Percentiles rank a stretch among this genome's conserved stretches.
phyloP scores from a whole-genome alignment of 345 rosid genomes.

The Corchorus capsularis region DNA sequence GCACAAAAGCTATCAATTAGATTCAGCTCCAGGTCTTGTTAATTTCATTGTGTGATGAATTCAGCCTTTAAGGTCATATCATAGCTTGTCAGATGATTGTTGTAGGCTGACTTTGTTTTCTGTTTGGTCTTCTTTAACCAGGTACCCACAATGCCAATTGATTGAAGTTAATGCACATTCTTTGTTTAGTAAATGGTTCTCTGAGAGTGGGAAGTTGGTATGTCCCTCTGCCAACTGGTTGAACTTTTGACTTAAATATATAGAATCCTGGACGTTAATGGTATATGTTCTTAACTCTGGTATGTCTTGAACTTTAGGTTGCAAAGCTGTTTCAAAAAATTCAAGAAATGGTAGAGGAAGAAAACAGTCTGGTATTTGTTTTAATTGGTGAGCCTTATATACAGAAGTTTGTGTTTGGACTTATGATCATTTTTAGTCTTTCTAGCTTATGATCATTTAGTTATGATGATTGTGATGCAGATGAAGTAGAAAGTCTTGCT shows the following conservation, averaged over 20 bases:
- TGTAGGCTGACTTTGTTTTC: not conserved
- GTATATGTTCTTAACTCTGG: constrained; percentile 11
- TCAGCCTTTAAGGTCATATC: not conserved
- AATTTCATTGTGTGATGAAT: constrained; percentile 6
- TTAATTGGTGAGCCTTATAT: constrained; percentile 80
- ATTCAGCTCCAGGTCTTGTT: constrained; percentile 71
- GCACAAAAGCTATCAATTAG: constrained; percentile 94
- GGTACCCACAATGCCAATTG: constrained; percentile 89
- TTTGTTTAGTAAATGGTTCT: constrained; percentile 98
- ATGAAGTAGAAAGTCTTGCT: constrained; percentile 99
- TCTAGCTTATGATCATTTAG: constrained; percentile 26
- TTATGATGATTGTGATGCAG: constrained; percentile 52
- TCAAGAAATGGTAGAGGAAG: constrained; percentile 99
- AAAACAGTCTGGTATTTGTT: constrained; percentile 94
- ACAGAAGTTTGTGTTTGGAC: not conserved
- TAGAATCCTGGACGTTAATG: constrained; percentile 4
- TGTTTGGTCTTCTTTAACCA: constrained; percentile 40
- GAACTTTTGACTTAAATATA: not conserved
- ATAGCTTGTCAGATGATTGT: not conserved
- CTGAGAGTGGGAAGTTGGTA: constrained; percentile 99
- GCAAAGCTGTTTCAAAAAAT: constrained; percentile 97
- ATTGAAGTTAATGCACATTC: constrained; percentile 99
- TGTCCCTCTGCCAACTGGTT: constrained; percentile 21
- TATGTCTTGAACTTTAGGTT: constrained; percentile 52
- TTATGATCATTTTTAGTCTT: constrained; percentile 13